A percentile compares a stretch with the other conserved stretches of the same genome.
phyloP scores from a whole-genome alignment of 192 early-diverging fungal species.

The Linderina pennispora region DNA sequence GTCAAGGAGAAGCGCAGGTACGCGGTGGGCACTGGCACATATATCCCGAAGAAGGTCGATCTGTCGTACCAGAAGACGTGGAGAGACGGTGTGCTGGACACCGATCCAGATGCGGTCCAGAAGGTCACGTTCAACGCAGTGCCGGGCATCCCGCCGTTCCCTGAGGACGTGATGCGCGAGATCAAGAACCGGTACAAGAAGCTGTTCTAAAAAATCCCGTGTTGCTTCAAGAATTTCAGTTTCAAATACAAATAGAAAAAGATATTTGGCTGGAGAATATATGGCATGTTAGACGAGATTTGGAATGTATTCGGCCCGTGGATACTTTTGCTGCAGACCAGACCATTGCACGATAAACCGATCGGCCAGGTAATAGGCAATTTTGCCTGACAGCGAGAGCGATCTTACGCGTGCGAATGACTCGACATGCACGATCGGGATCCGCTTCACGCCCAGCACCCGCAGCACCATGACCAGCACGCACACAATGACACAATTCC shows the following conservation, averaged over 20 bases:
- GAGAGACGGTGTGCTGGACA: conserved; percentile 32
- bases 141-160: conserved; percentile 37
- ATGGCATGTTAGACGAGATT: conserved; percentile 56
- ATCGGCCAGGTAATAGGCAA: conserved; percentile 76
- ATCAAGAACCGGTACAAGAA: conserved; percentile 39
- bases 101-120: conserved; percentile 18
- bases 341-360: conserved; percentile 93
- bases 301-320: conserved; percentile 56
- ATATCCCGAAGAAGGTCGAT: conserved; percentile 23
- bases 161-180: conserved; percentile 37
- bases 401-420: conserved; percentile 82
- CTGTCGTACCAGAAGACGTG: conserved; percentile 33
- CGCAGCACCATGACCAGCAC: conserved; percentile 54
- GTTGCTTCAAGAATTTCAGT: conserved; percentile 1
- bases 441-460: conserved; percentile 50
- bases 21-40: conserved; percentile 20
- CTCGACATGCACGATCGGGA: conserved; percentile 78
- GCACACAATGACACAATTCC: conserved; percentile 74
- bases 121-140: conserved; percentile 28
- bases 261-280: not conserved
- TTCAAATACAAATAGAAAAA: conserved; percentile 4
- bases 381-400: conserved; percentile 82
- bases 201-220: conserved; percentile 11
- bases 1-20: conserved; percentile 22
- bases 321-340: conserved; percentile 47